These are phyloP conservation scores for Sambucus nigra DNA, from an alignment of 129 eudicot genomes.

Conservation along the genomic window DNA sequence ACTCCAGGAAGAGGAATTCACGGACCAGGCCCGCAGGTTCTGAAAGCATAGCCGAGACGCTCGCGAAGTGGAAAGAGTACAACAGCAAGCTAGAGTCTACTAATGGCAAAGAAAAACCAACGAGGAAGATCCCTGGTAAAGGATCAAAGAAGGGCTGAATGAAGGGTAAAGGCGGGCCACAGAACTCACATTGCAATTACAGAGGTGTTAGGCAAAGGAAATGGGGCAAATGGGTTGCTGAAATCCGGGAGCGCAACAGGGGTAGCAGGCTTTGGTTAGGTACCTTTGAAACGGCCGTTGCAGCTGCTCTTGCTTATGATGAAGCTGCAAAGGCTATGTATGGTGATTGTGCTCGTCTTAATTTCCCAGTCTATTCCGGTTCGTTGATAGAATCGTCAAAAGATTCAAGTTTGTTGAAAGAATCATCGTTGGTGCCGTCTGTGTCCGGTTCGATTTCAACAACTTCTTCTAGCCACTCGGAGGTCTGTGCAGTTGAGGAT, in stretches of 20 bases:
- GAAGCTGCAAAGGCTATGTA: conserved; percentile 87
- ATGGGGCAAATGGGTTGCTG: conserved; percentile 99
- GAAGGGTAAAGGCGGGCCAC: conserved; percentile 93
- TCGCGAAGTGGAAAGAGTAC: conserved; percentile 65
- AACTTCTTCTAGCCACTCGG: conserved; percentile 21
- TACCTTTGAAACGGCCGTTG: conserved; percentile 50
- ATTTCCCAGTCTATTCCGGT: conserved; percentile 28
- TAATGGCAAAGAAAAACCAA: conserved; percentile 12
- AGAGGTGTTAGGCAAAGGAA: conserved; percentile 93
- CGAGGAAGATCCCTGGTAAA: conserved; percentile 49
- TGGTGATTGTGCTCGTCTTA: conserved; percentile 63
- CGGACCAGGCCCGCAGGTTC: conserved; percentile 35
- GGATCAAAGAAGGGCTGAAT: conserved; percentile 92
- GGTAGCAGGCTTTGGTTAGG: conserved; percentile 83
- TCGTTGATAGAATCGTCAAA: conserved; percentile 9
- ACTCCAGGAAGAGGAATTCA: conserved; percentile 33
- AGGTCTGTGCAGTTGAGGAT: conserved; percentile 22
- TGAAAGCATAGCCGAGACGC: conserved; percentile 43
- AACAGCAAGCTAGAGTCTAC: conserved; percentile 23
- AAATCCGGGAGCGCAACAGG: conserved; percentile 71
- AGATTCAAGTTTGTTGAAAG: too few species aligned
- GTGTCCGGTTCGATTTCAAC: conserved; percentile 36
- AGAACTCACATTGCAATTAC: conserved; percentile 39
- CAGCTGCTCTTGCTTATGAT: conserved; percentile 82
- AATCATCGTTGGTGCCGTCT: conserved; percentile 14